phyloP scores from a whole-genome alignment of 1,284 basidiomycete species.

The Papiliotrema nemorosa region DNA sequence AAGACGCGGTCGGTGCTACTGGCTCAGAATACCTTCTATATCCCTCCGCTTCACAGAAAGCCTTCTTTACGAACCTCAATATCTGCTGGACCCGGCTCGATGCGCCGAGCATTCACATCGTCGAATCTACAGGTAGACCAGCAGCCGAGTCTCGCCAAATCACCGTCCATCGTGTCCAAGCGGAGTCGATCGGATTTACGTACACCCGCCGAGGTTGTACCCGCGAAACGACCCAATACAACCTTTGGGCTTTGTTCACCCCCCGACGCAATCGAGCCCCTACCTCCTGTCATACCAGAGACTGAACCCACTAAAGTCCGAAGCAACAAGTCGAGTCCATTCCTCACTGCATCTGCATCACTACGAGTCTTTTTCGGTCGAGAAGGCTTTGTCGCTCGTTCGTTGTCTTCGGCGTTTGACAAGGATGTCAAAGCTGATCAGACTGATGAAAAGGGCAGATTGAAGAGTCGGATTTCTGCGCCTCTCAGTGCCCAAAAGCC shows the following conservation, averaged over 20 bases:
- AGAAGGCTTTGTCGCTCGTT: constrained; percentile 12
- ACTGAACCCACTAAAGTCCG: constrained; percentile 3
- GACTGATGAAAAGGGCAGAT: not conserved
- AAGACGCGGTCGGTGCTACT: no score
- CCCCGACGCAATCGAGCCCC: constrained; percentile 24
- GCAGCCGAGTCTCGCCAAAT: not conserved
- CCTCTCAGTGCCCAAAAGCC: not conserved
- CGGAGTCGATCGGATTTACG: constrained; percentile 1
- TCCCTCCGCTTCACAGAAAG: constrained; percentile 10
- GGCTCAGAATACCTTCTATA: constrained; percentile 16
- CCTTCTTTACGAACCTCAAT: constrained; percentile 7
- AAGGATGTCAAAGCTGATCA: not conserved
- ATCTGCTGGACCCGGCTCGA: constrained; percentile 6
- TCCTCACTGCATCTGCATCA: constrained; percentile 11
- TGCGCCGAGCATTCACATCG: constrained; percentile 15
- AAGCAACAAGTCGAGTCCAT: constrained; percentile 8
- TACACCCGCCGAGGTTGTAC: not conserved
- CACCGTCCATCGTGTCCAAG: not conserved
- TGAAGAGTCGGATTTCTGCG: constrained; percentile 4
- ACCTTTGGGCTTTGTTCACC: constrained; percentile 25
- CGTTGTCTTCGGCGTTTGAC: constrained; percentile 18
- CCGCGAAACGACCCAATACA: constrained; percentile 6
- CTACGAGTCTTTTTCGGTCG: constrained; percentile 17
- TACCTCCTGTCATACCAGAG: constrained; percentile 4
- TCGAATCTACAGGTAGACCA: constrained; percentile 1